Percentiles rank a stretch among this genome's conserved stretches.
phyloP scores from a whole-genome alignment of 208 protist species.

The Herpetomonas muscarum region DNA sequence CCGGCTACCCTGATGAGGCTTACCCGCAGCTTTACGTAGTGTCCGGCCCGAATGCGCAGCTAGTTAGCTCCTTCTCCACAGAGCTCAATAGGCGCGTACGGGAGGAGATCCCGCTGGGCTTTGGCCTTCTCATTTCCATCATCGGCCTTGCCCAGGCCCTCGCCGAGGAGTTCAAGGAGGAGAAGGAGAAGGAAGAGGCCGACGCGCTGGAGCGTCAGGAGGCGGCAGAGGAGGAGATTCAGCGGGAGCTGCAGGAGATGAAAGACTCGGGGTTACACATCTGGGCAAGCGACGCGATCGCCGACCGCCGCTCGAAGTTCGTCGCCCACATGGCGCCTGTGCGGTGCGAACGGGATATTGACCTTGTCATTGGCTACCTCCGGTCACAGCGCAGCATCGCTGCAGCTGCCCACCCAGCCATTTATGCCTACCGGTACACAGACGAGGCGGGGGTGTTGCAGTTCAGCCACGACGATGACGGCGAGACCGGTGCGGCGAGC shows the following conservation, averaged over 20 bases:
- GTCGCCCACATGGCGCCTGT: conserved; percentile 81
- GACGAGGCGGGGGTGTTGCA: conserved; percentile 61
- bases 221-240: conserved; percentile 19
- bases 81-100: conserved; percentile 37
- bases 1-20: conserved; percentile 55
- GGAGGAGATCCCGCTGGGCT: conserved; percentile 53
- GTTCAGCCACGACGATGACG: conserved; percentile 92
- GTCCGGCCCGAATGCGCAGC: conserved; percentile 53
- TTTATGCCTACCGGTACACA: conserved; percentile 92
- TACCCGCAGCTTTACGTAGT: conserved; percentile 54
- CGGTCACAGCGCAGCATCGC: conserved; percentile 57
- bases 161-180: conserved; percentile 39
- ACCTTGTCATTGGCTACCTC: conserved; percentile 50
- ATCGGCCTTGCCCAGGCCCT: conserved; percentile 54
- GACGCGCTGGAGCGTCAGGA: conserved; percentile 14
- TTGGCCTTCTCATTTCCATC: conserved; percentile 55
- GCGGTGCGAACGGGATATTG: conserved; percentile 39
- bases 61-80: conserved; percentile 31
- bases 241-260: conserved; percentile 16
- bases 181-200: conserved; percentile 21
- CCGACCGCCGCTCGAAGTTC: conserved; percentile 85
- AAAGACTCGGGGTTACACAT: conserved; percentile 26
- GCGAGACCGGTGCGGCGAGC: conserved; percentile 81
- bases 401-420: conserved; percentile 87
- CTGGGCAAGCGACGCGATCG: conserved; percentile 50